phyloP scores from a whole-genome alignment of 768 basidiomycete genomes.

The Leucocoprinus birnbaumii region DNA sequence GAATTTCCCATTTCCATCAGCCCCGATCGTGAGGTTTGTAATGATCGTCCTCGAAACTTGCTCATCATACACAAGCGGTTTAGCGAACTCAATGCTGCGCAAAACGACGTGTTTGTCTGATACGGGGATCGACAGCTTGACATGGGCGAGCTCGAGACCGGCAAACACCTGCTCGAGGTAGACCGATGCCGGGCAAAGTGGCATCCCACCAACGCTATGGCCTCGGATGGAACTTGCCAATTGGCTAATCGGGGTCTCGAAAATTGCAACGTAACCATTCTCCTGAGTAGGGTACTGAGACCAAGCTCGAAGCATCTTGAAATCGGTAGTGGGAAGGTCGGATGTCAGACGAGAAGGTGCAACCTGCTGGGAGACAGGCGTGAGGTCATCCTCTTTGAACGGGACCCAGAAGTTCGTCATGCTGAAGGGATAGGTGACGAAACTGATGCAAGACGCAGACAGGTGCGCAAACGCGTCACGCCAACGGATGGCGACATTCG shows the following conservation, averaged over 20 bases:
- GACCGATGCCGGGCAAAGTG: conserved; percentile 66
- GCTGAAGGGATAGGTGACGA: conserved; percentile 51
- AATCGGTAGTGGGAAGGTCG: neutral
- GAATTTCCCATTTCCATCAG: conserved; percentile 39
- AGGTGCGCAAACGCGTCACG: conserved; percentile 49
- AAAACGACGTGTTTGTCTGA: conserved; percentile 36
- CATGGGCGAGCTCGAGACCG: conserved; percentile 35
- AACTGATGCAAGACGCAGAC: conserved; percentile 23
- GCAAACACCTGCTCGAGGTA: conserved; percentile 57
- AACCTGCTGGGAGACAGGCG: neutral
- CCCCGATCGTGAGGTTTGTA: conserved; percentile 29
- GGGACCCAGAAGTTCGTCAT: conserved; percentile 56
- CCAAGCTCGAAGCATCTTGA: neutral
- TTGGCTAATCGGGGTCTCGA: conserved; percentile 48
- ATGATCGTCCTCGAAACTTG: neutral
- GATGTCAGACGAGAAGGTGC: neutral
- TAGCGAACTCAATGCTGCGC: conserved; percentile 42
- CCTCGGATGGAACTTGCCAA: conserved; percentile 47
- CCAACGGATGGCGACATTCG: conserved; percentile 45
- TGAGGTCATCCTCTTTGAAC: conserved; percentile 29
- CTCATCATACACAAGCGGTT: conserved; percentile 44
- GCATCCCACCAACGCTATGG: conserved; percentile 52
- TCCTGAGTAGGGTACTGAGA: conserved; percentile 34
- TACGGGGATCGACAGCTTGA: conserved; percentile 22
- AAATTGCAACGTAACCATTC: conserved; percentile 38